Evolutionary conservation across 2,329 filamentous ascomycete genomes (phyloP).

Genomic region (Aspergillus candidus): DNA sequence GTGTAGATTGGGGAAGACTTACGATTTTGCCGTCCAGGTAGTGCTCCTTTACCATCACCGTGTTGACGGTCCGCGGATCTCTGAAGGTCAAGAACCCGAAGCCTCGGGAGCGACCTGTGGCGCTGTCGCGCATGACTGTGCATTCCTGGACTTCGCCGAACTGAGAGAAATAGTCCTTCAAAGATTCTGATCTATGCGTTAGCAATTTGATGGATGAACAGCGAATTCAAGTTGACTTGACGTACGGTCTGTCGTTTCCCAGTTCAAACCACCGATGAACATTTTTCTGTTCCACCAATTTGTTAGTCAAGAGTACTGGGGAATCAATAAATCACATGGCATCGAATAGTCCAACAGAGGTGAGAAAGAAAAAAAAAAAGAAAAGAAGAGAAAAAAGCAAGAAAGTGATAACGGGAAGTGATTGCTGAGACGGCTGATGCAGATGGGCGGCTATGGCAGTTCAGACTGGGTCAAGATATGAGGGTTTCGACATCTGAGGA

Average conservation of each 20-base stretch:
- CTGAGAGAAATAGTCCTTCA: constrained; percentile 94
- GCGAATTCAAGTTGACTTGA: constrained; percentile 8
- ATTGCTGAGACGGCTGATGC: too few relatives aligned
- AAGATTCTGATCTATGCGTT: constrained; percentile 61
- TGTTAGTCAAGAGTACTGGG: constrained; percentile 25
- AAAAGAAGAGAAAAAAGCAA: not conserved
- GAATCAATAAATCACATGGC: not conserved
- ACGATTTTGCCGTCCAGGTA: constrained; percentile 98
- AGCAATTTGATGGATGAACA: constrained; percentile 4
- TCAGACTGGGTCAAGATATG: too few relatives aligned
- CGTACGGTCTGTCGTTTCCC: constrained; percentile 98
- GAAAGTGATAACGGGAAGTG: not conserved
- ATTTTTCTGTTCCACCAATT: constrained; percentile 68
- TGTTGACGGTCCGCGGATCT: constrained; percentile 95
- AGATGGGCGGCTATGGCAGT: too few relatives aligned
- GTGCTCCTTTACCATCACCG: constrained; percentile 99
- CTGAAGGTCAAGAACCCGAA: constrained; percentile 98
- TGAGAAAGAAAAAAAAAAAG: not conserved
- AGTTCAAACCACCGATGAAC: constrained; percentile 98
- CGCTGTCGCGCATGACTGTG: constrained; percentile 97
- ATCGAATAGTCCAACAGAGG: not conserved
- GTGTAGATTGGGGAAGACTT: constrained; percentile 36
- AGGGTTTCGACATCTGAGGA: too few relatives aligned
- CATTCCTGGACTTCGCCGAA: constrained; percentile 97
- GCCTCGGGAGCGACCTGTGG: constrained; percentile 85